Evolutionary conservation across 73 alveolate species (phyloP).

Genomic region (Diophrys appendiculata): DNA sequence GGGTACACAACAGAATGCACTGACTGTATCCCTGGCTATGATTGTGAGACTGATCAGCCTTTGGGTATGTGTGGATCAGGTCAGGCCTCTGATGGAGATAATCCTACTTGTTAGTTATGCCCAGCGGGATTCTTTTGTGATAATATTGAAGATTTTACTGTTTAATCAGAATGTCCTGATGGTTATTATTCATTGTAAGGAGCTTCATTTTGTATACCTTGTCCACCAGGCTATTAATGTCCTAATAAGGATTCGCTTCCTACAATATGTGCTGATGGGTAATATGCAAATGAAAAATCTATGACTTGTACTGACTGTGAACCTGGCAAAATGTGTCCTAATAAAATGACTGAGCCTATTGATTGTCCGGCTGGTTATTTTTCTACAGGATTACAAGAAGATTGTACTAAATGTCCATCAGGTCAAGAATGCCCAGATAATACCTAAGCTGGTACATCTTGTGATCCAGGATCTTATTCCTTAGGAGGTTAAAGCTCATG

Average conservation of each 20-base stretch:
- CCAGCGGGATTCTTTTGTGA: no score
- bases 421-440: slow-evolving; percentile 53
- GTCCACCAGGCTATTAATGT: no score
- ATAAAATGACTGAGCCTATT: slow-evolving; percentile 17
- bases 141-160: no score
- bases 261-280: no score
- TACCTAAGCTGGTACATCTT: slow-evolving; percentile 28
- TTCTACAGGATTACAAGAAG: slow-evolving; percentile 1
- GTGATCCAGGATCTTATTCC: slow-evolving; percentile 28
- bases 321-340: slow-evolving; percentile 28
- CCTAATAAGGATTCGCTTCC: slow-evolving; percentile 19
- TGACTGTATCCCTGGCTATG: no score
- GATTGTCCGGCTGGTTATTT: slow-evolving; percentile 24
- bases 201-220: neutral
- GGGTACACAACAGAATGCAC: neutral
- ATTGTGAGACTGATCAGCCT: no score
- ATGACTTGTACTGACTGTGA: slow-evolving; percentile 11
- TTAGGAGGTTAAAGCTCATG: neutral
- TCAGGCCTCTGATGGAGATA: no score
- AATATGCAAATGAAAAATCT: neutral
- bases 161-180: no score
- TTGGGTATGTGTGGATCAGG: no score
- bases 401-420: slow-evolving; percentile 55
- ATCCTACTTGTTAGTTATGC: no score
- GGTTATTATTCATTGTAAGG: neutral